A percentile compares a stretch with the other conserved stretches of the same genome.
phyloP scores from a whole-genome alignment of 805 yeast genomes.

The Ogataea sp. region DNA sequence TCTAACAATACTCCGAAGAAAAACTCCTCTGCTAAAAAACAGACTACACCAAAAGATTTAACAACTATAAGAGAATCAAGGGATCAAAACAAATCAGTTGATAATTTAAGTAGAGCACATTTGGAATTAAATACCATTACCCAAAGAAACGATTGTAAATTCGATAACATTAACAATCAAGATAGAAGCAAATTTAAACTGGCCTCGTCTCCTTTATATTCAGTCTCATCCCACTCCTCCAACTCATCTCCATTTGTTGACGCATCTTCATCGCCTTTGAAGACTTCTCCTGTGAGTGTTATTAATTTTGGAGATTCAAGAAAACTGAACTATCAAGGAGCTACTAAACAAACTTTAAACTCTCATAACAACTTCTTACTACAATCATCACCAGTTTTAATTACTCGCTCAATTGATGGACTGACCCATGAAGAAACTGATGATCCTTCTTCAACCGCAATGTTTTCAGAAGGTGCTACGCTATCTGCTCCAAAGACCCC shows the following conservation, averaged over 20 bases:
- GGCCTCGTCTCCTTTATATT: constrained; percentile 13
- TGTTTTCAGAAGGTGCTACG: too few species aligned
- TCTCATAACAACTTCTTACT: too few species aligned
- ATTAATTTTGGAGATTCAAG: background rate
- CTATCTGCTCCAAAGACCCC: background rate
- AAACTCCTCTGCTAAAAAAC: too few species aligned
- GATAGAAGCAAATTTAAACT: background rate
- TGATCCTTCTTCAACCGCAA: too few species aligned
- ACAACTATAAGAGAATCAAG: background rate
- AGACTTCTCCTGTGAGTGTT: constrained; percentile 19
- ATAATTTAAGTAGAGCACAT: constrained; percentile 14
- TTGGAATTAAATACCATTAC: constrained; percentile 14
- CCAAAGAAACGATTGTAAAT: background rate
- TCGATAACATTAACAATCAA: background rate
- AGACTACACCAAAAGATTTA: background rate
- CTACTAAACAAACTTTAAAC: background rate
- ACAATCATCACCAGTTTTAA: background rate
- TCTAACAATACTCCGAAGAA: constrained; percentile 6
- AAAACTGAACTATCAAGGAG: background rate
- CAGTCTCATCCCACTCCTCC: constrained; percentile 7
- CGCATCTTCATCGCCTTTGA: constrained; percentile 17
- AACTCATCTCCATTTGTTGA: constrained; percentile 7
- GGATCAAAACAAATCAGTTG: constrained; percentile 3
- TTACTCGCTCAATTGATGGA: too few species aligned
- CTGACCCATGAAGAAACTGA: too few species aligned